A percentile compares a stretch with the other conserved stretches of the same genome.
Evolutionary conservation across 768 basidiomycete species (phyloP).

Genomic region (Lactarius sanguifluus): DNA sequence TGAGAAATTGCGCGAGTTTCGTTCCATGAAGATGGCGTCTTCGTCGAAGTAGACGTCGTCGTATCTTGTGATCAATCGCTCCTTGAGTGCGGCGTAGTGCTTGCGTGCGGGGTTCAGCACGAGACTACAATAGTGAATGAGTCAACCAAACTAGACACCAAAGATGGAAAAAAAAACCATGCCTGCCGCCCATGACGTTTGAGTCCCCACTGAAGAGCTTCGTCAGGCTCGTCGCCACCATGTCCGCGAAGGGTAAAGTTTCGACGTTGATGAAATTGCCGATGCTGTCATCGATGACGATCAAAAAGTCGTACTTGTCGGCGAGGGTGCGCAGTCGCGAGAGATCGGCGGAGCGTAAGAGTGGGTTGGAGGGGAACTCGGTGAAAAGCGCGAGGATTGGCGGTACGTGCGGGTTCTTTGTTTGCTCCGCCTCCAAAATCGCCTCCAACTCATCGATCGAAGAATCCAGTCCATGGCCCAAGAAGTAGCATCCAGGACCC

Average conservation of each 20-base stretch:
- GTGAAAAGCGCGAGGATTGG: constrained; percentile 82
- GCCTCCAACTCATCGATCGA: constrained; percentile 74
- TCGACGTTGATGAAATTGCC: constrained; percentile 95
- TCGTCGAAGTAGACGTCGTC: constrained; percentile 89
- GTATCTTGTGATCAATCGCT: constrained; percentile 54
- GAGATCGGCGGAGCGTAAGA: constrained; percentile 83
- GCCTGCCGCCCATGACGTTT: constrained; percentile 99
- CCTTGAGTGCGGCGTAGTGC: constrained; percentile 67
- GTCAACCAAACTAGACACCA: not conserved
- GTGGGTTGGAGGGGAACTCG: constrained; percentile 95
- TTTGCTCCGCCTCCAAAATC: constrained; percentile 51
- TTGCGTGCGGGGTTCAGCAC: constrained; percentile 80
- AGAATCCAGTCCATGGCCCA: constrained; percentile 73
- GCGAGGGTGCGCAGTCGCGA: constrained; percentile 72
- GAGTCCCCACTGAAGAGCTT: constrained; percentile 94
- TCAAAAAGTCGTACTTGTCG: constrained; percentile 82
- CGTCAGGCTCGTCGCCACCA: constrained; percentile 87
- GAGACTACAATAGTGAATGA: constrained; percentile 54
- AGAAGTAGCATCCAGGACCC: constrained; percentile 92
- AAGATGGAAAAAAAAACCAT: constrained; percentile 32
- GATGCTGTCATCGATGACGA: constrained; percentile 93
- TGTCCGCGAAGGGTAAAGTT: constrained; percentile 80
- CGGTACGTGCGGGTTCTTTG: constrained; percentile 45
- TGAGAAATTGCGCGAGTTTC: constrained; percentile 93
- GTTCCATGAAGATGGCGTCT: constrained; percentile 96